Percentiles rank a stretch among this genome's conserved stretches.
Conservation (phyloP, 2,329 filamentous ascomycete genomes). For the Thielaviopsis ethacetica region DNA sequence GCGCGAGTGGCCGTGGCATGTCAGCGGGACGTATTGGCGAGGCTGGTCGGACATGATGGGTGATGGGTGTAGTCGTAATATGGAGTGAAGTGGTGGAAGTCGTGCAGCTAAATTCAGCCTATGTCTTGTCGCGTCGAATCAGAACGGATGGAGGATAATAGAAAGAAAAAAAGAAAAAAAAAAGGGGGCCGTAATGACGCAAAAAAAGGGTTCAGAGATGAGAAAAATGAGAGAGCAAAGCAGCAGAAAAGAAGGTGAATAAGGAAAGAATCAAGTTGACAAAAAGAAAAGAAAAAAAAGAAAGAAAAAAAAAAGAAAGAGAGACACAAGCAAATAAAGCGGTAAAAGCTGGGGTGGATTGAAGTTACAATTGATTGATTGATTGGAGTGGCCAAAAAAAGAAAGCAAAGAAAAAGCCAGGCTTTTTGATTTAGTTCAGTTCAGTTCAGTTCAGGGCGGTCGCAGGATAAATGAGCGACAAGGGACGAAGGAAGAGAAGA, state of each 20-base stretch:
- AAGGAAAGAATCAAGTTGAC: not conserved
- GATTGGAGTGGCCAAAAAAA: no score
- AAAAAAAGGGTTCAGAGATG: not conserved
- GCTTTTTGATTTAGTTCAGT: no score
- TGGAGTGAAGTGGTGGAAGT: not conserved
- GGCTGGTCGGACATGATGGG: conserved; percentile 17
- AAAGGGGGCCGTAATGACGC: no score
- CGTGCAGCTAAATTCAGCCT: not conserved
- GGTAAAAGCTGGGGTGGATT: not conserved
- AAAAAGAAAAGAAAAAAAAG: not conserved
- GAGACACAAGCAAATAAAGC: not conserved
- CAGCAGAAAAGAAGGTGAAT: not conserved
- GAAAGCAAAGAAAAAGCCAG: no score
- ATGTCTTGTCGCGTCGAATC: not conserved
- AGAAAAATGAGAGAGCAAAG: not conserved
- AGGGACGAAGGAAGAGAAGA: not conserved
- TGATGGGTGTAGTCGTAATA: no score
- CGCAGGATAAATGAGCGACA: not conserved
- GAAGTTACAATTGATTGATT: not conserved
- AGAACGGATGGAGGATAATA: not conserved
- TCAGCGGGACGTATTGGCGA: conserved; percentile 65
- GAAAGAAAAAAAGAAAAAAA: not conserved
- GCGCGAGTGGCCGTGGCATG: conserved; percentile 85
- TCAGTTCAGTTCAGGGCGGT: not conserved
- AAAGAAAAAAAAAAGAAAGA: not conserved